Percentiles rank a stretch among this genome's conserved stretches.
Conservation (phyloP, 257 asterid species). For the Handroanthus guayacan region DNA sequence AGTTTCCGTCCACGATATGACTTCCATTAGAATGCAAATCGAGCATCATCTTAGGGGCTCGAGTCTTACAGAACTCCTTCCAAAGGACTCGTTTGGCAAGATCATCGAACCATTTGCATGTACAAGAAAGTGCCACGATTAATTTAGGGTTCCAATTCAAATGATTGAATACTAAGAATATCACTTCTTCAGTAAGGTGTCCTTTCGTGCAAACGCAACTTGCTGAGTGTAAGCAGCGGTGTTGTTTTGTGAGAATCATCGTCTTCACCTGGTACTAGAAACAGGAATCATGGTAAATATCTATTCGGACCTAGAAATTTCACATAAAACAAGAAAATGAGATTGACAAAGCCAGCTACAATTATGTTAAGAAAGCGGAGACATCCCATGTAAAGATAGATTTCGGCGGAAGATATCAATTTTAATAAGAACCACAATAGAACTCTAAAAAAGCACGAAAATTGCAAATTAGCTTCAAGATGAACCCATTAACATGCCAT, state of each 20-base stretch:
- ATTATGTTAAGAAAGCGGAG: background rate
- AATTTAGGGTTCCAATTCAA: conserved; percentile 87
- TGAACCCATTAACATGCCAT: background rate
- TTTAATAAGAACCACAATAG: background rate
- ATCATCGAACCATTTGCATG: conserved; percentile 96
- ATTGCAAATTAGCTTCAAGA: background rate
- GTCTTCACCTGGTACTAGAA: conserved; percentile 46
- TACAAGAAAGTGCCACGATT: conserved; percentile 77
- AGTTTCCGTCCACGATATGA: conserved; percentile 89
- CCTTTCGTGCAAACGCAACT: conserved; percentile 89
- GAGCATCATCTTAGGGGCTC: conserved; percentile 95
- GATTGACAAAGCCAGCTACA: background rate
- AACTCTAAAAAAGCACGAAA: background rate
- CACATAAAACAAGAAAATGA: background rate
- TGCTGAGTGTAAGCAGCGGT: conserved; percentile 90
- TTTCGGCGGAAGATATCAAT: background rate
- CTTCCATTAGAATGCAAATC: conserved; percentile 88
- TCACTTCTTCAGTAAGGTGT: conserved; percentile 78
- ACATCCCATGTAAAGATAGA: conserved; percentile 1
- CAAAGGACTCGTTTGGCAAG: conserved; percentile 89
- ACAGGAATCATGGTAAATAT: conserved; percentile 21
- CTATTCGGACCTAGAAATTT: conserved; percentile 2
- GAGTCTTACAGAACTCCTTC: conserved; percentile 92
- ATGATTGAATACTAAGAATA: conserved; percentile 75
- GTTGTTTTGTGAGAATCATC: conserved; percentile 78